Conservation (phyloP, 139 green algal genomes). For the Bryopsis sp. region DNA sequence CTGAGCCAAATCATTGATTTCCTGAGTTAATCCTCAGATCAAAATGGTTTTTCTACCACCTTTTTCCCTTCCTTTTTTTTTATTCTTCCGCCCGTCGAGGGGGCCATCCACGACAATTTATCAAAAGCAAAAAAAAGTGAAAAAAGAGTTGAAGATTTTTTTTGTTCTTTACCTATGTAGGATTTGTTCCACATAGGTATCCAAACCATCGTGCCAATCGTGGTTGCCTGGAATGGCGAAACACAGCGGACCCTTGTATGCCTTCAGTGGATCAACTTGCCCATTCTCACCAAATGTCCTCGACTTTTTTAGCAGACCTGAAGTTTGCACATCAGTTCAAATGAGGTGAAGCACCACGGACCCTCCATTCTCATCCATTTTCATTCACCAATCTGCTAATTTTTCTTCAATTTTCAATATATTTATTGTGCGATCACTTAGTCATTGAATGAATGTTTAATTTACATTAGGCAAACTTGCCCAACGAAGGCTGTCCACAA, state of each 20-base stretch:
- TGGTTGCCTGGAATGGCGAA: slow-evolving; percentile 81
- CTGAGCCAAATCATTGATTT: background rate
- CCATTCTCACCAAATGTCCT: background rate
- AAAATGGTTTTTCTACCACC: too few relatives aligned
- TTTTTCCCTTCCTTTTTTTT: too few relatives aligned
- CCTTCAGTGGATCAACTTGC: too few relatives aligned
- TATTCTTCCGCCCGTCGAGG: too few relatives aligned
- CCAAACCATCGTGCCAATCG: slow-evolving; percentile 77
- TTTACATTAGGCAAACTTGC: too few relatives aligned
- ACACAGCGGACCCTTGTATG: slow-evolving; percentile 53
- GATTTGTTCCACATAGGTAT: slow-evolving; percentile 69
- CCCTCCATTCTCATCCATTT: background rate
- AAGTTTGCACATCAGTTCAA: background rate
- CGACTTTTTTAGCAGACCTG: background rate
- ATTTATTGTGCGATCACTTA: too few relatives aligned
- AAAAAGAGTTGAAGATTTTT: too few relatives aligned
- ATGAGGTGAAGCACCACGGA: background rate
- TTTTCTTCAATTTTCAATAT: too few relatives aligned
- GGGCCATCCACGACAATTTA: background rate
- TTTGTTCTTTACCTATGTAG: slow-evolving; percentile 43
- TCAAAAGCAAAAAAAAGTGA: background rate
- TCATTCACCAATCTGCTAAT: background rate
- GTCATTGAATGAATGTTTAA: too few relatives aligned
- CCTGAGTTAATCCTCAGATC: too few relatives aligned
- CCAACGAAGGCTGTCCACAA: too few relatives aligned